These are phyloP conservation scores for Boletus smithii DNA, from an alignment of 1,284 basidiomycete species.

Conservation along the genomic window DNA sequence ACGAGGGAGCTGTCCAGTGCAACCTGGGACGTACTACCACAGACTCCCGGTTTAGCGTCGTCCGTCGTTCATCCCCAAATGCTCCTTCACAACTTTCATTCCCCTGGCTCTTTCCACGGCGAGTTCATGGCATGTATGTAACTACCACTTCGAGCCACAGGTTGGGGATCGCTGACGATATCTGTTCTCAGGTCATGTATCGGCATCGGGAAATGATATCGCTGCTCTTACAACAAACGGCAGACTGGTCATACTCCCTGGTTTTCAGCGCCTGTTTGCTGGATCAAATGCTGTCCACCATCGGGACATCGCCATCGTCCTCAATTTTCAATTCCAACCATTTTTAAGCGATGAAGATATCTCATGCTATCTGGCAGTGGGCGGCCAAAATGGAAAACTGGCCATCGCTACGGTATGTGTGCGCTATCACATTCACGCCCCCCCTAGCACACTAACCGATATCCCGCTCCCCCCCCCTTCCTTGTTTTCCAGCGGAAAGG, in stretches of 20 bases:
- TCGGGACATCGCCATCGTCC: slow-evolving; percentile 39
- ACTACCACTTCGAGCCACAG: not conserved
- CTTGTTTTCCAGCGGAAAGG: slow-evolving; percentile 42
- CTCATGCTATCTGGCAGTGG: slow-evolving; percentile 53
- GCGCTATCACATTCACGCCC: not conserved
- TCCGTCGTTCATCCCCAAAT: slow-evolving; percentile 17
- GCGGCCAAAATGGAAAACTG: slow-evolving; percentile 40
- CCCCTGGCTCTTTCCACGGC: slow-evolving; percentile 2
- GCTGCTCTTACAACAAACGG: slow-evolving; percentile 45
- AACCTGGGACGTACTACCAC: slow-evolving; percentile 29
- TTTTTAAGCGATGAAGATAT: slow-evolving; percentile 14
- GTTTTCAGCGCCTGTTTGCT: slow-evolving; percentile 47
- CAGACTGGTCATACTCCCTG: slow-evolving; percentile 48
- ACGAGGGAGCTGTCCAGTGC: slow-evolving; percentile 33
- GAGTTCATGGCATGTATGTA: slow-evolving; percentile 31
- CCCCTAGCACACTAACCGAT: not conserved
- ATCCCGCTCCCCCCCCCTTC: not conserved
- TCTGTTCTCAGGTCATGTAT: slow-evolving; percentile 52
- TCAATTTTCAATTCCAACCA: slow-evolving; percentile 39
- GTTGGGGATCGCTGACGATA: slow-evolving; percentile 1
- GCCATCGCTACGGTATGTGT: slow-evolving; percentile 49
- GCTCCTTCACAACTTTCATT: slow-evolving; percentile 13
- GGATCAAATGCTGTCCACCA: slow-evolving; percentile 30
- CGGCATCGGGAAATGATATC: slow-evolving; percentile 53
- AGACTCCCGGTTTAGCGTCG: slow-evolving; percentile 21